These are phyloP conservation scores for Rubus parviflorus DNA, from an alignment of 306 rosid genomes.

Conservation along the genomic window DNA sequence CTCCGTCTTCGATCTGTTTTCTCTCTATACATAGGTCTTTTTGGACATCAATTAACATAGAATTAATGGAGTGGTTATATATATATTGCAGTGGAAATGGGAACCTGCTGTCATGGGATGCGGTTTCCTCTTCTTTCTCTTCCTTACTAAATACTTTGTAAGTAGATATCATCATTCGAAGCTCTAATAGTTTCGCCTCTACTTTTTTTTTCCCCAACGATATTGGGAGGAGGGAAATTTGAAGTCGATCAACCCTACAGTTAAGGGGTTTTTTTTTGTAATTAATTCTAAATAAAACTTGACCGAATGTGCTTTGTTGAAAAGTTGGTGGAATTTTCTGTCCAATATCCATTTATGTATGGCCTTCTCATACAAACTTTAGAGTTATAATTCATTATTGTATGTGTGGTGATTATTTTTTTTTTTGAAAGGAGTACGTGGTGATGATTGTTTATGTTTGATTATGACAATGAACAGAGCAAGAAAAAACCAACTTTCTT, in stretches of 20 bases:
- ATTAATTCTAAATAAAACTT: neutral
- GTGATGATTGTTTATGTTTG: neutral
- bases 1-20: neutral
- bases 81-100: constrained; percentile 54
- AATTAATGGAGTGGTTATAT: neutral
- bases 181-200: neutral
- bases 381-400: neutral
- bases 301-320: neutral
- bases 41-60: neutral
- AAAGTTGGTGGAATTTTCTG: neutral
- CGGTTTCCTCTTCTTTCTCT: constrained; percentile 45
- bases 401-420: neutral
- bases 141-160: constrained; percentile 38
- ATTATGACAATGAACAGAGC: constrained; percentile 32
- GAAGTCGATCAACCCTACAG: too few relatives aligned
- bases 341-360: neutral
- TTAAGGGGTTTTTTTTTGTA: too few relatives aligned
- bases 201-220: too few relatives aligned
- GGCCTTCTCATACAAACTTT: neutral
- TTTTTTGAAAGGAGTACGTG: too few relatives aligned
- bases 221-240: too few relatives aligned
- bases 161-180: constrained; percentile 4
- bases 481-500: constrained; percentile 42
- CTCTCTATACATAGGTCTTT: too few relatives aligned
- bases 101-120: constrained; percentile 47